Percentiles rank a stretch among this genome's conserved stretches.
Evolutionary conservation across 1,139 yeast species (phyloP).

Genomic region (Debaryomyces nepalensis): DNA sequence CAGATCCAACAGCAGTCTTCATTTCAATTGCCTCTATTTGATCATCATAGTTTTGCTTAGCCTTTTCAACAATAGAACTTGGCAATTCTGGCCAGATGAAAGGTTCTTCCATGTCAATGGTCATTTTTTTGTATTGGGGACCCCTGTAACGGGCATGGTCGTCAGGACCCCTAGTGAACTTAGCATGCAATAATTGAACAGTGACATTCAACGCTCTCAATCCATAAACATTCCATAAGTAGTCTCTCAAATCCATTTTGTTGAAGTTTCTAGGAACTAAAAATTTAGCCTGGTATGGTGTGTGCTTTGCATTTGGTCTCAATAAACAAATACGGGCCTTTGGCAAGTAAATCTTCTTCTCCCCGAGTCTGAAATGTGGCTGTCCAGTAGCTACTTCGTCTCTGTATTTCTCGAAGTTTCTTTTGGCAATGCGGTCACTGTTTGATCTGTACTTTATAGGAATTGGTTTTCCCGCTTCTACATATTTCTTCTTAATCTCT

Average conservation of each 20-base stretch:
- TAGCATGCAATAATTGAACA: conserved; percentile 80
- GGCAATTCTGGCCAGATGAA: conserved; percentile 88
- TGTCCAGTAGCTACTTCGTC: conserved; percentile 63
- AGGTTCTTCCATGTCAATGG: conserved; percentile 91
- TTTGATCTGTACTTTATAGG: conserved; percentile 45
- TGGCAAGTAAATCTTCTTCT: conserved; percentile 75
- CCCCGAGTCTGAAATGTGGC: conserved; percentile 85
- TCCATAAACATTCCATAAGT: conserved; percentile 85
- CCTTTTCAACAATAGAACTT: conserved; percentile 27
- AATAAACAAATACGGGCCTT: conserved; percentile 77
- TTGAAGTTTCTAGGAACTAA: conserved; percentile 90
- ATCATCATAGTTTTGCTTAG: conserved; percentile 29
- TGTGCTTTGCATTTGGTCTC: conserved; percentile 90
- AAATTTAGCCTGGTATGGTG: conserved; percentile 95
- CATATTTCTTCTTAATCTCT: conserved; percentile 41
- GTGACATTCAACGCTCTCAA: conserved; percentile 86
- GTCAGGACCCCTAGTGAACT: conserved; percentile 61
- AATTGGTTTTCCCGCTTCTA: conserved; percentile 46
- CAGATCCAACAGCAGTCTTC: conserved; percentile 61
- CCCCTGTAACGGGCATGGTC: conserved; percentile 75
- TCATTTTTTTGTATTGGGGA: conserved; percentile 91
- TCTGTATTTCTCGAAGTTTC: conserved; percentile 49
- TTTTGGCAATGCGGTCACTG: conserved; percentile 43
- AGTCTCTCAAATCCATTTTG: conserved; percentile 89
- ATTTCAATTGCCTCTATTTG: conserved; percentile 34